Conservation (phyloP, 495 filamentous ascomycete species). For the Rhizodiscina lignyota region DNA sequence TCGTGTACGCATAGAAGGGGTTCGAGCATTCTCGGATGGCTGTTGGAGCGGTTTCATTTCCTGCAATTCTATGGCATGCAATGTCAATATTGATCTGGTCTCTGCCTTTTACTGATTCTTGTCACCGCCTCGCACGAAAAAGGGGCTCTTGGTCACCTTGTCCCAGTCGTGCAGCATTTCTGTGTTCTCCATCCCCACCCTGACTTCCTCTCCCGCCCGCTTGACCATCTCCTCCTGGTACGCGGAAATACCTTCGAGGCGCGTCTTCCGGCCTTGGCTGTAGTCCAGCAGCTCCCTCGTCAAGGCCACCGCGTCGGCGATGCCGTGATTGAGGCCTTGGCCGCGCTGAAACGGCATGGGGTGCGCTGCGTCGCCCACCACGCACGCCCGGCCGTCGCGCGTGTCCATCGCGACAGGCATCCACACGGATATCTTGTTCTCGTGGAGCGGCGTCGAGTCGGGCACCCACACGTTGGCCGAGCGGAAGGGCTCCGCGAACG, state of each 20-base stretch:
- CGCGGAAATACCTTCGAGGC: conserved; percentile 14
- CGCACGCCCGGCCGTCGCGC: conserved; percentile 26
- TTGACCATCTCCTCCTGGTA: conserved; percentile 35
- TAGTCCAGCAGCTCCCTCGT: neutral
- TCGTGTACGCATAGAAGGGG: no score
- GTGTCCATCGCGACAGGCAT: conserved; percentile 31
- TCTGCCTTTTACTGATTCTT: conserved; percentile 1
- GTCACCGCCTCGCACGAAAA: conserved; percentile 1
- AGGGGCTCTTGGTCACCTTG: conserved; percentile 12
- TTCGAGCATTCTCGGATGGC: no score
- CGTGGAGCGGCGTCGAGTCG: conserved; percentile 26
- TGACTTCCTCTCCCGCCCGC: conserved; percentile 30
- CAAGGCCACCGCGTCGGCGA: conserved; percentile 12
- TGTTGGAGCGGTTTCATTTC: no score
- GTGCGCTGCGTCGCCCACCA: conserved; percentile 46
- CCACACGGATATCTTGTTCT: conserved; percentile 22
- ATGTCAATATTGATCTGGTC: no score
- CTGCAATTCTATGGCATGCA: no score
- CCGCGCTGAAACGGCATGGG: conserved; percentile 43
- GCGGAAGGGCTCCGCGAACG: conserved; percentile 24
- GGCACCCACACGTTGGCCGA: conserved; percentile 26
- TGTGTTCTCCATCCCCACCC: conserved; percentile 22
- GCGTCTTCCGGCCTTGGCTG: neutral
- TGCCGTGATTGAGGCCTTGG: conserved; percentile 33
- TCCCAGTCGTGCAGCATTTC: conserved; percentile 30